Percentiles rank a stretch among this genome's conserved stretches.
These are phyloP conservation scores for Clathrus columnatus DNA, from an alignment of 768 basidiomycete species.

Conservation along the genomic window DNA sequence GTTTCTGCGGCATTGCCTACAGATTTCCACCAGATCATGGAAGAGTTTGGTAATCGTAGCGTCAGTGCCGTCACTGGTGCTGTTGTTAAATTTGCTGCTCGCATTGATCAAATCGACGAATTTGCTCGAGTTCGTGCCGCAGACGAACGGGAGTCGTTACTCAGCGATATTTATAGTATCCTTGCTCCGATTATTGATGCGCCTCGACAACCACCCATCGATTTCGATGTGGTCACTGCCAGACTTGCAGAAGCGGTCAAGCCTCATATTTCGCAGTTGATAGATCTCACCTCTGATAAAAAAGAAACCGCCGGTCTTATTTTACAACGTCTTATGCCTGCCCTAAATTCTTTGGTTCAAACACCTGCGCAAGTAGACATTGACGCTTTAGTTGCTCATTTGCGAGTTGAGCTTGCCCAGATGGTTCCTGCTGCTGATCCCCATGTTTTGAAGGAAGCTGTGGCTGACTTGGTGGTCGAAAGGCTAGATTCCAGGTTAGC, in stretches of 20 bases:
- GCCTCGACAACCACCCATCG: constrained; percentile 56
- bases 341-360: constrained; percentile 40
- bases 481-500: constrained; percentile 73
- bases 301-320: constrained; percentile 80
- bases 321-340: constrained; percentile 59
- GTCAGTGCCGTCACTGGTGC: constrained; percentile 52
- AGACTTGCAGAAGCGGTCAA: constrained; percentile 79
- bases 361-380: constrained; percentile 36
- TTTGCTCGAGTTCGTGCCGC: constrained; percentile 29
- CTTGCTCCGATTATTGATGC: constrained; percentile 55
- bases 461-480: constrained; percentile 82
- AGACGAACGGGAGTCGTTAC: constrained; percentile 46
- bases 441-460: constrained; percentile 83
- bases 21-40: constrained; percentile 31
- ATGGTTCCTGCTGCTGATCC: constrained; percentile 72
- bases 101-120: constrained; percentile 42
- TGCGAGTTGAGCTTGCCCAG: constrained; percentile 61
- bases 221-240: constrained; percentile 69
- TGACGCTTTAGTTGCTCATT: constrained; percentile 45
- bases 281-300: constrained; percentile 83
- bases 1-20: background rate
- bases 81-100: constrained; percentile 47
- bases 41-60: constrained; percentile 49
- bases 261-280: constrained; percentile 80
- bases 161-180: constrained; percentile 49